Evolutionary conservation across 306 rosid species (phyloP), one percentile per base, ranked within the genome.

Genomic region (Dryas octopetala): DNA sequence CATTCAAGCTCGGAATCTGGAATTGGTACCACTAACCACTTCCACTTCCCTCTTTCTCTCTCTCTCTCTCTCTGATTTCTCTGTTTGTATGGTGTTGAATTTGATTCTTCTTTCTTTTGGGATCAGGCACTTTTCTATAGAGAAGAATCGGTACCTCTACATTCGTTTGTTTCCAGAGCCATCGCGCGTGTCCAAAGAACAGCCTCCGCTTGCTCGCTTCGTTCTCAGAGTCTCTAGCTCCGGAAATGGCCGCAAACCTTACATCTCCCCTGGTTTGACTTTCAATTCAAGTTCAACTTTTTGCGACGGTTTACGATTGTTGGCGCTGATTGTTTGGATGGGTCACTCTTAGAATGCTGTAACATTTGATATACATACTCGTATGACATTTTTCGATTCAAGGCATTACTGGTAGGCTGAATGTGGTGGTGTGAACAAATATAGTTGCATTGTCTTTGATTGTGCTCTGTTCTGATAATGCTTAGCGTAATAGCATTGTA

Each of bases 1-100:
- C 96, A 71, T 93, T 91, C 81, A 91, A 85, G 83, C 75, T 93
- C 86, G 98, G 98, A 80, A 81, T 91, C 58, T 93, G 98, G 98
- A 91, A 88, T 78, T 93, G 98, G 98, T 93, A 70, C 47, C 51
- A 19, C 38, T 32, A 32, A 32, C 38, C 38, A 32, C 38, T 32
- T 32, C 38, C 38, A 40, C 13, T 13, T 1, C 43, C 9, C 12
- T 55, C 17, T 28, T 32, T 12, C 15, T n/a, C 6, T 54, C 7
- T 14, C 6, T 7, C 12, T 67, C 17, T 17, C 41, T 47, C 43
- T 16, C 7, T 23, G 0, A 13, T n/a, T n/a, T 4, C 1, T 53
- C 2, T 68, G 4, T 58, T 11, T 48, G 9, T 48, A 28, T 38
- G 44, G 40, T 32, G 45, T 54, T 76, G 75, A 44, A 44, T 50